phyloP scores from a whole-genome alignment of 2,329 filamentous ascomycete species.

The Xylariaceae sp. region DNA sequence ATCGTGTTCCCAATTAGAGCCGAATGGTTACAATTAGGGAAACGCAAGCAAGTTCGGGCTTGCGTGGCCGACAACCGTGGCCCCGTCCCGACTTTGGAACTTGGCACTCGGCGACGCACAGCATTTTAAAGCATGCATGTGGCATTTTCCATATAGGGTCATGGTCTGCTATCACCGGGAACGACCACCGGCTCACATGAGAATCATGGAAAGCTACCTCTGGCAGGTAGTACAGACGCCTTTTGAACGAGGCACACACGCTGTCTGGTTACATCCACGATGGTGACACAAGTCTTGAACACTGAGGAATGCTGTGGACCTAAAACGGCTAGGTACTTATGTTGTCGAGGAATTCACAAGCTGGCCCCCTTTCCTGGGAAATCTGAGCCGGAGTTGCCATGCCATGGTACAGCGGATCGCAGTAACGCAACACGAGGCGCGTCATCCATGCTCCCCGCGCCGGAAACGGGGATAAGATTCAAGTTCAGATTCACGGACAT shows the following conservation, averaged over 20 bases:
- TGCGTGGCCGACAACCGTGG: background rate
- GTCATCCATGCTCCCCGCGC: background rate
- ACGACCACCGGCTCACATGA: background rate
- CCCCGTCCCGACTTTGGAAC: background rate
- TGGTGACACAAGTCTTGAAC: background rate
- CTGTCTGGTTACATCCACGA: background rate
- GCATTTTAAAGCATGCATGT: background rate
- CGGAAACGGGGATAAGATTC: background rate
- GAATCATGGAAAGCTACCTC: background rate
- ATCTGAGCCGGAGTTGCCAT: background rate
- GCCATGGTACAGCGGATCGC: background rate
- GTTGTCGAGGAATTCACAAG: background rate
- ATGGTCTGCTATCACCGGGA: background rate
- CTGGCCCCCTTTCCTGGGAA: background rate
- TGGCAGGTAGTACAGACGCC: background rate
- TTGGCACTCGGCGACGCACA: slow-evolving; percentile 1
- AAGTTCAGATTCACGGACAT: background rate
- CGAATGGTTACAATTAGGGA: background rate
- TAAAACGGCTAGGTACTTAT: background rate
- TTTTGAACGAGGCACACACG: background rate
- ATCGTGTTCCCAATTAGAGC: background rate
- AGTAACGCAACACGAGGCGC: background rate
- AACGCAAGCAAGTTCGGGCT: background rate
- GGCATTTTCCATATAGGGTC: background rate
- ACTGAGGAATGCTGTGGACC: background rate